A percentile compares a stretch with the other conserved stretches of the same genome.
These are phyloP conservation scores for Diaporthe capsici DNA, from an alignment of 2,329 filamentous ascomycete genomes.

Conservation along the genomic window DNA sequence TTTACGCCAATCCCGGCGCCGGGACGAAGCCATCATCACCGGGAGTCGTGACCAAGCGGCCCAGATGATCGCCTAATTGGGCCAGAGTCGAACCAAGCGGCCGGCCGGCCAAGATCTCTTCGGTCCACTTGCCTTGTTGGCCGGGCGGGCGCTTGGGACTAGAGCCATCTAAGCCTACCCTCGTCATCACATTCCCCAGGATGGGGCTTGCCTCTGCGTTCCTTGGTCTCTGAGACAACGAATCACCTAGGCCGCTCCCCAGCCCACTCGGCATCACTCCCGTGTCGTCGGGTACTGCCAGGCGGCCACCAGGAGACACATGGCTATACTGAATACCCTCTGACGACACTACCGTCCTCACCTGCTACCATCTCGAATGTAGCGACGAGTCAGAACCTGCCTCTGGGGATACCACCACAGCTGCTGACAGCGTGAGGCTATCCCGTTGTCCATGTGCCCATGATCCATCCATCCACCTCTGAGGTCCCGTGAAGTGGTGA, in stretches of 20 bases:
- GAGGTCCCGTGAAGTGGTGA: slow-evolving; percentile 27
- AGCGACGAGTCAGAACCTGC: slow-evolving; percentile 30
- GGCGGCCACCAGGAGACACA: slow-evolving; percentile 6
- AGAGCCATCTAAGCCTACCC: neutral
- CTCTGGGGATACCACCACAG: neutral
- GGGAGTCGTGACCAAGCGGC: slow-evolving; percentile 18
- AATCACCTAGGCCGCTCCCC: slow-evolving; percentile 21
- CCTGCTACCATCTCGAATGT: neutral
- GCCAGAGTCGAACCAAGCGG: slow-evolving; percentile 6
- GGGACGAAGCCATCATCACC: slow-evolving; percentile 28
- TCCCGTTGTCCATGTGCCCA: slow-evolving; percentile 29
- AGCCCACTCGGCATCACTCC: slow-evolving; percentile 28
- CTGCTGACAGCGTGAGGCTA: slow-evolving; percentile 29
- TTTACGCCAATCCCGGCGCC: slow-evolving; percentile 21
- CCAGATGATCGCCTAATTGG: slow-evolving; percentile 31
- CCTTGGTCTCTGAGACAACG: slow-evolving; percentile 26
- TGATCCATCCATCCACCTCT: slow-evolving; percentile 9
- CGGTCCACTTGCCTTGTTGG: slow-evolving; percentile 29
- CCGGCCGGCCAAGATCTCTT: slow-evolving; percentile 19
- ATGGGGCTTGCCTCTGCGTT: slow-evolving; percentile 19
- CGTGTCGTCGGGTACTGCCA: slow-evolving; percentile 4
- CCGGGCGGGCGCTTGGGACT: slow-evolving; percentile 10
- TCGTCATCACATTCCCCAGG: slow-evolving; percentile 14
- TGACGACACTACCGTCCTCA: slow-evolving; percentile 6
- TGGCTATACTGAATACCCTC: slow-evolving; percentile 5